Conservation (phyloP, 106 monocot species). For the Gastrodia elata region DNA sequence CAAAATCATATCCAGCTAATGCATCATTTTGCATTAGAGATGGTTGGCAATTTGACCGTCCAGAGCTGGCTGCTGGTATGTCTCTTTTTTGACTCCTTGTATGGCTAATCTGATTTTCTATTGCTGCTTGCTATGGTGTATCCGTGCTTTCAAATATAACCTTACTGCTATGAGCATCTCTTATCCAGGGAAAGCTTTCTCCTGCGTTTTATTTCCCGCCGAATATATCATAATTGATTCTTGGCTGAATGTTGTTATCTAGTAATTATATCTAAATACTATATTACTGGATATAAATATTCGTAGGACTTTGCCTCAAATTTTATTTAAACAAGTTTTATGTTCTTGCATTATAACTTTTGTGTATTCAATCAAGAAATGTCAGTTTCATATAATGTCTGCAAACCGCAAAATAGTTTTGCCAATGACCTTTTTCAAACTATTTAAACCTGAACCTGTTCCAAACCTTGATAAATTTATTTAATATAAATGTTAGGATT, state of each 20-base stretch:
- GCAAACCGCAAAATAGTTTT: neutral
- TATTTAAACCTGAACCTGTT: neutral
- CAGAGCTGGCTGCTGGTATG: slow-evolving; percentile 75
- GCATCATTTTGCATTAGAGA: slow-evolving; percentile 77
- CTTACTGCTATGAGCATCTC: neutral
- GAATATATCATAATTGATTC: neutral
- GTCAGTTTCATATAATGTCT: neutral
- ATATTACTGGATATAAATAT: neutral
- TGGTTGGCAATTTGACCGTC: slow-evolving; percentile 76
- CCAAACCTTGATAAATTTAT: neutral
- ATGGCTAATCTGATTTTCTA: neutral
- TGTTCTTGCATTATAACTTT: neutral
- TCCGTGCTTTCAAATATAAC: neutral
- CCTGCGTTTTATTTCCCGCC: neutral
- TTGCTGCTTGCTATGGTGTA: neutral
- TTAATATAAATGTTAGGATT: neutral
- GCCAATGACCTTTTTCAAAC: neutral
- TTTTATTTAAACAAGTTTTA: neutral
- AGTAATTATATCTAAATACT: neutral
- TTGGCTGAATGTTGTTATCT: neutral
- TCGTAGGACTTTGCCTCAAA: neutral
- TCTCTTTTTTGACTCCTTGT: neutral
- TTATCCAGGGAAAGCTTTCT: neutral
- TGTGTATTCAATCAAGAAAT: neutral
- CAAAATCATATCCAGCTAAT: slow-evolving; percentile 80